Evolutionary conservation across 2,329 filamentous ascomycete genomes (phyloP).

Genomic region (Calonectria leucothoes): DNA sequence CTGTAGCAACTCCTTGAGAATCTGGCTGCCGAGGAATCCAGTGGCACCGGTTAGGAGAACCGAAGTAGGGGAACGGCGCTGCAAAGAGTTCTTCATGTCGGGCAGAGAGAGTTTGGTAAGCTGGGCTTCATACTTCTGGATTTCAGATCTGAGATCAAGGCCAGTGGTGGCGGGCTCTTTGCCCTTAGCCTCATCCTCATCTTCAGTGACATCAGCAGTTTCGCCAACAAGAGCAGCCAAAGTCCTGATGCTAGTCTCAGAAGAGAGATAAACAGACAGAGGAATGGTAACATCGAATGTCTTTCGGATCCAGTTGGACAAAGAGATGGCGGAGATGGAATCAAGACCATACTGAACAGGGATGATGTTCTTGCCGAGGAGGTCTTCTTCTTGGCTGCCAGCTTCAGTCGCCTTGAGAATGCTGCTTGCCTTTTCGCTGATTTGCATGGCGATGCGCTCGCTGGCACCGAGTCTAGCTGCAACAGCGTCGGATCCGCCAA

Average conservation of each 20-base stretch:
- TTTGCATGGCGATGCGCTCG: neutral
- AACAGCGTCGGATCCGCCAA: neutral
- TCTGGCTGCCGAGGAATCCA: neutral
- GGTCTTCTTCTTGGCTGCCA: neutral
- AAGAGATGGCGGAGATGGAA: neutral
- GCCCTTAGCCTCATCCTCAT: neutral
- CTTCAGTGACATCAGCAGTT: neutral
- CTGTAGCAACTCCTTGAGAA: neutral
- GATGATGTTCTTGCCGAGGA: neutral
- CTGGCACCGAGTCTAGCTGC: neutral
- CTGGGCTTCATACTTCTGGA: neutral
- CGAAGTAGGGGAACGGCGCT: neutral
- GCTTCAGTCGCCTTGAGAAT: neutral
- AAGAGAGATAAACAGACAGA: neutral
- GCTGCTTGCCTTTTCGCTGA: neutral
- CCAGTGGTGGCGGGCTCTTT: neutral
- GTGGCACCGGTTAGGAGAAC: neutral
- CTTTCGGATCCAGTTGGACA: conserved; percentile 1
- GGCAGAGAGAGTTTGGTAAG: neutral
- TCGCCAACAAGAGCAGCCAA: neutral
- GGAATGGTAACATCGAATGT: neutral
- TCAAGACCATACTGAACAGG: neutral
- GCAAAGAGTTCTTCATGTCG: neutral
- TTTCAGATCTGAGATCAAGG: neutral
- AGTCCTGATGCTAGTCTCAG: neutral